These are phyloP conservation scores for Haplographium delicatum DNA, from an alignment of 495 filamentous ascomycete species.

Conservation along the genomic window DNA sequence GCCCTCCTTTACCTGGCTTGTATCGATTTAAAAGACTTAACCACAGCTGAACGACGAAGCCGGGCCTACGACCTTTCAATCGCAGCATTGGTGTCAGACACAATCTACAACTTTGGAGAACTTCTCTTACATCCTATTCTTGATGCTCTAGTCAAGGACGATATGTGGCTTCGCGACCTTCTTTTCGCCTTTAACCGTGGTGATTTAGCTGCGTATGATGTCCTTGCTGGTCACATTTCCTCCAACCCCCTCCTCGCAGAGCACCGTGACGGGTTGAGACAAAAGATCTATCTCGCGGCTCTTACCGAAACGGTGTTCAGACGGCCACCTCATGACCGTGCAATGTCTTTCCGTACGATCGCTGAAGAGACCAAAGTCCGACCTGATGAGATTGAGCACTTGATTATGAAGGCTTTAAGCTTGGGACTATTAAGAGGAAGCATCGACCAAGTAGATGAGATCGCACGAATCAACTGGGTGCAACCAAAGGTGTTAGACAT, in stretches of 20 bases:
- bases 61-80: constrained; percentile 91
- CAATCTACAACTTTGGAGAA: constrained; percentile 99
- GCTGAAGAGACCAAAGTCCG: constrained; percentile 87
- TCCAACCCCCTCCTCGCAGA: constrained; percentile 72
- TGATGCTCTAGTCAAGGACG: constrained; percentile 58
- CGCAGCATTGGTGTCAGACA: constrained; percentile 85
- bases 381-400: constrained; percentile 87
- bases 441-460: constrained; percentile 93
- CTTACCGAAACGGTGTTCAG: constrained; percentile 96
- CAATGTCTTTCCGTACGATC: constrained; percentile 86
- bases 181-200: constrained; percentile 97
- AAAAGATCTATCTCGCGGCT: constrained; percentile 96
- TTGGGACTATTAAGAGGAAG: constrained; percentile 83
- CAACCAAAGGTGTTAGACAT: constrained; percentile 97
- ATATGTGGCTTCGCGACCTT: constrained; percentile 82
- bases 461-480: constrained; percentile 96
- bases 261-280: constrained; percentile 77
- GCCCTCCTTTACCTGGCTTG: constrained; percentile 98
- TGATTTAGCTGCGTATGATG: constrained; percentile 80
- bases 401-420: constrained; percentile 97
- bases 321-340: constrained; percentile 88
- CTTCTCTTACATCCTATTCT: constrained; percentile 96
- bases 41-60: constrained; percentile 61
- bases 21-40: constrained; percentile 73
- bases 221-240: constrained; percentile 68